Base-by-base conservation (phyloP, 2,329 filamentous ascomycete species). In the Scleromitrula shiraiana region DNA sequence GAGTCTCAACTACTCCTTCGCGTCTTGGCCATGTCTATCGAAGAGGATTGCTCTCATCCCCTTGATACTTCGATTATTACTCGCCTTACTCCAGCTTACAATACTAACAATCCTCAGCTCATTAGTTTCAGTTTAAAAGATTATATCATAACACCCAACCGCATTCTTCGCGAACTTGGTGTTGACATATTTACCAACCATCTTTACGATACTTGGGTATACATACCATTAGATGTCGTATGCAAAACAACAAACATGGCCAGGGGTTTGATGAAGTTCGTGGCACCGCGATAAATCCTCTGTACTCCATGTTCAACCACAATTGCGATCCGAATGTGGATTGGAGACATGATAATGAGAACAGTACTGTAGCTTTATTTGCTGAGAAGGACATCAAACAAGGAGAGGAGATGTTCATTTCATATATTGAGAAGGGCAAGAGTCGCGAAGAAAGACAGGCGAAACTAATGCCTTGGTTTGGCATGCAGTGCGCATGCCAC, bases 221-320 rank as follows among this genome's bases (percentile, higher is more conserved):
- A 12, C 63, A 65, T 26, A 60, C 60, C 2, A 60, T 64, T 5
- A 58, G 59, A 52, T 62, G 57, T 36, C 58, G 62, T 1, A 35
- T 64, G 7, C 61, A 64, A 26, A 65, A 65, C 46, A 65, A 65
- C 45, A 64, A 62, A 43, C 60, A 63, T 4, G 62, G 61, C 0
- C 57, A 57, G 20, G 50, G 46, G 1, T 49, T 54, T 4, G 49
- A 49, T 12, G 53, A 59, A 12, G 57, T 56, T n/a, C 59, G 55
- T n/a, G 59, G 64, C 15, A 59, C 62, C 1, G 55, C 53, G 22
- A 55, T 65, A 29, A 61, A 55, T 35, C 57, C 60, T 1, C 46
- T 63, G 14, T 54, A 64, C 44, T 58, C 57, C 15, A 58, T 64
- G 52, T 59, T 65, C 35, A 65, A 65, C 49, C 63, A 65, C 49